These are phyloP conservation scores for Vicia sativa DNA, from an alignment of 306 rosid genomes.

Conservation along the genomic window DNA sequence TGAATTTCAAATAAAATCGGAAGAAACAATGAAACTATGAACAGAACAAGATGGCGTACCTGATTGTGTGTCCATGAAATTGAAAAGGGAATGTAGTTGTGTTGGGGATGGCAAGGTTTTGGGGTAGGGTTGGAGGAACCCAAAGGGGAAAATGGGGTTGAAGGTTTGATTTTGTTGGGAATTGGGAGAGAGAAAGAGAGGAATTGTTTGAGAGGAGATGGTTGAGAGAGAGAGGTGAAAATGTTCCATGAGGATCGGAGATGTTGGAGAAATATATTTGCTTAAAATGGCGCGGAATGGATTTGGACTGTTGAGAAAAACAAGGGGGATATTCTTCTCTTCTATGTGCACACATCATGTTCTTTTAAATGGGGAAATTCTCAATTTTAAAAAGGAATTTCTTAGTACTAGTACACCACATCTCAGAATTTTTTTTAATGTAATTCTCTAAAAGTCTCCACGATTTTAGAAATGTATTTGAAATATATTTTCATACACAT, in stretches of 20 bases:
- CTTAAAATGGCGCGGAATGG: conserved; percentile 56
- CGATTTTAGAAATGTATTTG: no score
- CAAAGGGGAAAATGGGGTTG: conserved; percentile 48
- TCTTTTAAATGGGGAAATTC: background rate
- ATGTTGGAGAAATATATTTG: conserved; percentile 36
- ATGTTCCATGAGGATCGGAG: conserved; percentile 61
- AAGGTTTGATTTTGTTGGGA: conserved; percentile 47
- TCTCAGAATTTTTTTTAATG: no score
- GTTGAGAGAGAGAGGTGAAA: conserved; percentile 49
- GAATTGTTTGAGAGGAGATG: conserved; percentile 48
- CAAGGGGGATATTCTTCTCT: conserved; percentile 17
- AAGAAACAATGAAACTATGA: background rate
- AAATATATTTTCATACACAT: no score
- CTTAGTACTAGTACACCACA: no score
- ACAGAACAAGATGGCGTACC: conserved; percentile 40
- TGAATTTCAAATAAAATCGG: background rate
- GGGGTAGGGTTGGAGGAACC: conserved; percentile 38
- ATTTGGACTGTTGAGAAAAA: conserved; percentile 42
- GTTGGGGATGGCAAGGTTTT: conserved; percentile 31
- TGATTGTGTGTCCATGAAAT: conserved; percentile 27
- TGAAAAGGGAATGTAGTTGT: conserved; percentile 34
- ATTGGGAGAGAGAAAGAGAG: conserved; percentile 22
- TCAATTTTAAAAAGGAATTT: no score
- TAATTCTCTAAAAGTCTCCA: no score
- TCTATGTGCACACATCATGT: background rate